Base-by-base conservation (phyloP, 78 protist species). In the Dictyostelium capitatum region DNA sequence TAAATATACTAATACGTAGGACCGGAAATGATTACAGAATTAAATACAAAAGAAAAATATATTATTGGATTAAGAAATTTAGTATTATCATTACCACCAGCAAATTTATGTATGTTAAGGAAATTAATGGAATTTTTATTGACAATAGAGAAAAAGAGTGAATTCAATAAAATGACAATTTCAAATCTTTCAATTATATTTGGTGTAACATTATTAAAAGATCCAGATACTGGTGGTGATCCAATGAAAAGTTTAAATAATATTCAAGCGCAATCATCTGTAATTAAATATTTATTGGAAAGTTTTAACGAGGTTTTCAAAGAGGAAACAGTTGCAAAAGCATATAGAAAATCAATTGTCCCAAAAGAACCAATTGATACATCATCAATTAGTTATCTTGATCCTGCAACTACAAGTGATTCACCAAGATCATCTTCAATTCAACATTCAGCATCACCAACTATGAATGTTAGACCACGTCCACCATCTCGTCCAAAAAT, bases 171-270 rank as follows among this genome's bases (percentile, higher is more conserved):
- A 56, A 87, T 87, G 93, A 77, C 57, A 6, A 75, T 82, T 23
- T 82, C 79, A 62, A 87, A 87, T 51, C n/a, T 87, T 10, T 74
- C 84, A 50, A 87, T 87, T 30, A 77, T 87, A 19, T 87, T 87
- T 50, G 93, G 93, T 19, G 78, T 79, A 4, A 87, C 93, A 30
- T 37, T 87, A 10, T 32, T 87, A 56, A 41, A 70, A 9, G 93
- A 87, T 77, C 93, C 93, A 64, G 93, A 87, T 48, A 67, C 75
- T 30, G 70, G 56, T 53, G 80, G n/a, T 7, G 83, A 77, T 37
- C 78, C 79, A n/a, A 87, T 57, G 25, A 48, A 46, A 30, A 70
- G 79, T 10, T 62, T 87, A 9, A 23, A 10, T 12, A 87, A 87
- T 67, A 23, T 87, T 19, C 79, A 87, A 47, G 30, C 53, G 10